Base-by-base conservation (phyloP, 805 yeast species). In the Ogataea paraovalis region DNA sequence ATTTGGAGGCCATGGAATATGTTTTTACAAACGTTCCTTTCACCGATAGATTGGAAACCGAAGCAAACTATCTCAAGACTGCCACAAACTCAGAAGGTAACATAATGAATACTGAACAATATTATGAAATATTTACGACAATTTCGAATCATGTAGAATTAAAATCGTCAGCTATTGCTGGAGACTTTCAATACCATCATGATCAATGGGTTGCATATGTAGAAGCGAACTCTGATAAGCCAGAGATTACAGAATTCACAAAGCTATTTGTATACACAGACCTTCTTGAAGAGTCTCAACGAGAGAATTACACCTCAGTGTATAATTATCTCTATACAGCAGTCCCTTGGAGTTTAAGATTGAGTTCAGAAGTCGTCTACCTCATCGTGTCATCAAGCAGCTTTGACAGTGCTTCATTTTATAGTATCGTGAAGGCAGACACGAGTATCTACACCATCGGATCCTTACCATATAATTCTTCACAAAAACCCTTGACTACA, bases 1-100 rank as follows among this genome's bases (percentile, higher is more conserved):
- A 12, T 5, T 13, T 13, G 22, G 43, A 37, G 3, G 53, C 51
- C 2, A 48, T 50, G 33, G 27, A 43, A 12, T 45, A 46, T 40
- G 41, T 53, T 18, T 53, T 47, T 50, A 53, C 56, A 22, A 44
- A 45, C 16, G 54, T 42, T 16, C 54, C 53, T 1, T 53, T 48
- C 20, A 32, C 51, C 8, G 13, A 22, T 21, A 44, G 56, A 36
- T 37, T 53, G 19, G 46, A 40, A n/a, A 25, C 43, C 18, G 54
- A 48, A 43, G 54, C 53, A 21, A 41, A 41, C 13, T 50, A 38
- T 47, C 34, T 50, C 42, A 51, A 48, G 42, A 48, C 51, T 16
- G 44, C 44, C 39, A 51, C 57, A 6, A 46, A 47, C 36, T 39
- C 53, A 5, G 33, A 42, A 23, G 47, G 47, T 19, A 20, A 3